phyloP scores from a whole-genome alignment of 805 yeast species.

The Candida argentea region DNA sequence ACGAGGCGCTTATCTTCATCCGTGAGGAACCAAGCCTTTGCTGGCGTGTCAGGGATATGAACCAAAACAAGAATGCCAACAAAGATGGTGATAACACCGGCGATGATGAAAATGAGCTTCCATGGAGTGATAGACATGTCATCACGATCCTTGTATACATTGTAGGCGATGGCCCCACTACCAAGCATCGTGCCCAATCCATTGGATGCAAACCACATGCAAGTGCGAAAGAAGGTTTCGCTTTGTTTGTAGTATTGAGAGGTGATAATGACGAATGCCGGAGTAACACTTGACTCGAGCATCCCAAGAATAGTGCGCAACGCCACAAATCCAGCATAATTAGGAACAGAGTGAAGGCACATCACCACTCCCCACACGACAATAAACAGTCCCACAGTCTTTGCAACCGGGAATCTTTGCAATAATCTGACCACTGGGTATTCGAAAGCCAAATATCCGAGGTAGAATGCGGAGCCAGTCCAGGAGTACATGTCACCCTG shows the following conservation, averaged over 20 bases:
- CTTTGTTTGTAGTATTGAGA: conserved; percentile 25
- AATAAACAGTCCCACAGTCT: conserved; percentile 37
- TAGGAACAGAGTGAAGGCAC: conserved; percentile 42
- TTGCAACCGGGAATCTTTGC: conserved; percentile 51
- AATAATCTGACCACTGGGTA: conserved; percentile 35
- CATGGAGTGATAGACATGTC: conserved; percentile 40
- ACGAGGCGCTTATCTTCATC: conserved; percentile 23
- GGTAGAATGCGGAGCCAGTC: conserved; percentile 32
- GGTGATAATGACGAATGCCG: conserved; percentile 28
- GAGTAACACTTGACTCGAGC: conserved; percentile 32
- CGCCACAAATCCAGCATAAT: conserved; percentile 29
- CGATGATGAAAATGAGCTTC: conserved; percentile 49
- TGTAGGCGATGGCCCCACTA: conserved; percentile 40
- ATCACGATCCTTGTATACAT: conserved; percentile 20
- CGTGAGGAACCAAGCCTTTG: conserved; percentile 14
- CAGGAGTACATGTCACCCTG: conserved; percentile 32
- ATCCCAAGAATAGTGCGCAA: conserved; percentile 28
- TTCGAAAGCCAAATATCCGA: conserved; percentile 56
- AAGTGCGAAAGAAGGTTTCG: conserved; percentile 25
- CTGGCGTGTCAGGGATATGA: conserved; percentile 50
- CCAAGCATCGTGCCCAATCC: conserved; percentile 36
- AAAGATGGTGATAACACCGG: conserved; percentile 48
- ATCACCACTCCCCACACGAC: conserved; percentile 56
- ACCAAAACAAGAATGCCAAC: conserved; percentile 37
- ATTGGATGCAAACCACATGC: conserved; percentile 26